phyloP scores from a whole-genome alignment of 1,139 yeast genomes.

The Lodderomyces parapsilosis region DNA sequence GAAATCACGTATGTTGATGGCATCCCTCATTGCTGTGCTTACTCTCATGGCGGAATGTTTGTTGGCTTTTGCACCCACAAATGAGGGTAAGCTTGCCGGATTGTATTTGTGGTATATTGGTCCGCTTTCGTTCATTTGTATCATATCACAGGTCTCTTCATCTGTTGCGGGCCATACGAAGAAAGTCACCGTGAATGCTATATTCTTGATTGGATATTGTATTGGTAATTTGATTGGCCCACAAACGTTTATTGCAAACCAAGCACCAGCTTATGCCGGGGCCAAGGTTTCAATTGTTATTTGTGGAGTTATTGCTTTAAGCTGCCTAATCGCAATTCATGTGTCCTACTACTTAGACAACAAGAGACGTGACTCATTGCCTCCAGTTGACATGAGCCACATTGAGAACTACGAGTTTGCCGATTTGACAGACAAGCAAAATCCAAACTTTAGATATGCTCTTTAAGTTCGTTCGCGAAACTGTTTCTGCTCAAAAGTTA shows the following conservation, averaged over 20 bases:
- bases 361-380: conserved; percentile 22
- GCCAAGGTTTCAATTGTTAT: conserved; percentile 44
- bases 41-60: conserved; percentile 43
- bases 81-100: conserved; percentile 44
- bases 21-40: conserved; percentile 38
- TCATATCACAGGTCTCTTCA: conserved; percentile 47
- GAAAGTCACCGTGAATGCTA: conserved; percentile 58
- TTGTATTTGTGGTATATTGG: conserved; percentile 23
- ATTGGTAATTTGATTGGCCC: conserved; percentile 74
- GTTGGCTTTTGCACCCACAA: conserved; percentile 44
- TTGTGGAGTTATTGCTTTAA: conserved; percentile 26
- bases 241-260: conserved; percentile 54
- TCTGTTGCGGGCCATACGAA: conserved; percentile 75
- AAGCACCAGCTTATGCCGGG: conserved; percentile 52
- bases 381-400: conserved; percentile 16
- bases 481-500: too few species aligned
- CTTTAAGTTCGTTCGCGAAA: background rate
- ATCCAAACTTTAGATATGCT: conserved; percentile 39
- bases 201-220: conserved; percentile 61
- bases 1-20: conserved; percentile 41
- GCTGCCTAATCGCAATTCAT: conserved; percentile 22
- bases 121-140: conserved; percentile 47
- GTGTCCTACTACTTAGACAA: conserved; percentile 31
- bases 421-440: conserved; percentile 67
- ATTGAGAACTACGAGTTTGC: conserved; percentile 53